Base-by-base conservation (phyloP, 2,329 filamentous ascomycete genomes). In the Phaeoacremonium minimum region DNA sequence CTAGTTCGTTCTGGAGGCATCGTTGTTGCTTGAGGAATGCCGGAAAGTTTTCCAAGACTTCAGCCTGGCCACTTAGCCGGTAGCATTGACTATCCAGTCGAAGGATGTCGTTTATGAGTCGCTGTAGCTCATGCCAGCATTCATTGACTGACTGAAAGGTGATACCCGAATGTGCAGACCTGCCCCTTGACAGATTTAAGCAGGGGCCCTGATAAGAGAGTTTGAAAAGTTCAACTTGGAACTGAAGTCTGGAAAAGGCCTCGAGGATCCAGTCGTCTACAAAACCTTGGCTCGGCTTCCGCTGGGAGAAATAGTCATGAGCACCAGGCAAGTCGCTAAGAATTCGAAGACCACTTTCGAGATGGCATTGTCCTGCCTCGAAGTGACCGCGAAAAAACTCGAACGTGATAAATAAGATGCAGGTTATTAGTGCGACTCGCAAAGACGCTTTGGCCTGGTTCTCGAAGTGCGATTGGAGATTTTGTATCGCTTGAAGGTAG, bases 341-440 rank as follows among this genome's bases (percentile, higher is more conserved):
- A 9, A 70, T 44, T 28, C 49, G 59, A 3, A 70, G 39, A 1
- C 68, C 67, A 29, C 54, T 66, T n/a, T 55, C 52, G 9, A 71
- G 53, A 43, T 71, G 67, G 6, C 48, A 44, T 17, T 60, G 56
- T 6, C 56, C 64, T 0, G 55, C 48, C 5, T 45, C 43, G 26
- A 60, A 64, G 14, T 58, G 56, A 2, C 63, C 64, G 15, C 53
- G 52, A 4, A 63, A 32, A 13, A 53, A 49, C 38, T 58, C 60
- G 17, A 57, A 41, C 22, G 38, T 53, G 29, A 48, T 49, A 33
- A 64, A 63, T 1, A 64, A 14, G 6, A 59, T 37, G 32, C 62
- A 63, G 12, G 57, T 46, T 31, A 61, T 53, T 16, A 67, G 54
- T 1, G 57, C 55, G 14, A 65, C 49, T 5, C 56, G 60, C 3